Conservation (phyloP, 306 rosid genomes). For the Trifolium pratense region DNA sequence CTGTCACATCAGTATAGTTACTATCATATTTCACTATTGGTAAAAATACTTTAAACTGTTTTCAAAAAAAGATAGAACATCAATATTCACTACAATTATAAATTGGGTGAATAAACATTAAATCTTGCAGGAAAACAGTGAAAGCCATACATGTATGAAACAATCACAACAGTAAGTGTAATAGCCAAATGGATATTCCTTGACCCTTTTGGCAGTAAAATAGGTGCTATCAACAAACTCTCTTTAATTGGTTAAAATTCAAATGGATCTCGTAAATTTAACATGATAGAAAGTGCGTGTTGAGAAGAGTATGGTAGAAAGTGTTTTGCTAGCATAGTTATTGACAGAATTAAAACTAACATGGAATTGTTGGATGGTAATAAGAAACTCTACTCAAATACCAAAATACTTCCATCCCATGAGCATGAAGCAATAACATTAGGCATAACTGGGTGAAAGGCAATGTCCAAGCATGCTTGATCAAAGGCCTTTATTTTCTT, state of each 20-base stretch:
- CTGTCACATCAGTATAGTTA: slow-evolving; percentile 35
- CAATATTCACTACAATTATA: slow-evolving; percentile 1
- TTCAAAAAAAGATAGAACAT: neutral
- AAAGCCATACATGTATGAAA: neutral
- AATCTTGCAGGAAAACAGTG: slow-evolving; percentile 21
- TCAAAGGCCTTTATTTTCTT: slow-evolving; percentile 75
- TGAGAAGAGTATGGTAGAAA: too few relatives aligned
- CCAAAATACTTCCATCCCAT: slow-evolving; percentile 80
- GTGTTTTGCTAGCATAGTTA: too few relatives aligned
- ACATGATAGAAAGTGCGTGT: too few relatives aligned
- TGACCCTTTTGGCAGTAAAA: too few relatives aligned
- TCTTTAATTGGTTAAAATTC: too few relatives aligned
- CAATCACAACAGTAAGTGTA: slow-evolving; percentile 10
- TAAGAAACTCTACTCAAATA: slow-evolving; percentile 55
- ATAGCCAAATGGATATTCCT: too few relatives aligned
- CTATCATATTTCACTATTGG: slow-evolving; percentile 29
- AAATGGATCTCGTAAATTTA: too few relatives aligned
- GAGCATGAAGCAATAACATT: slow-evolving; percentile 80
- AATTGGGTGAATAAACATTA: slow-evolving; percentile 20
- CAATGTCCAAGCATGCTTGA: slow-evolving; percentile 73
- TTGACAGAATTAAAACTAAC: neutral
- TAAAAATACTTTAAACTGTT: slow-evolving; percentile 25
- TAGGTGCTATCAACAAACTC: too few relatives aligned
- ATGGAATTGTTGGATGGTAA: neutral
- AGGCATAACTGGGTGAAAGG: slow-evolving; percentile 75